Base-by-base conservation (phyloP, 805 yeast genomes). In the Blastobotrys chiropterorum region DNA sequence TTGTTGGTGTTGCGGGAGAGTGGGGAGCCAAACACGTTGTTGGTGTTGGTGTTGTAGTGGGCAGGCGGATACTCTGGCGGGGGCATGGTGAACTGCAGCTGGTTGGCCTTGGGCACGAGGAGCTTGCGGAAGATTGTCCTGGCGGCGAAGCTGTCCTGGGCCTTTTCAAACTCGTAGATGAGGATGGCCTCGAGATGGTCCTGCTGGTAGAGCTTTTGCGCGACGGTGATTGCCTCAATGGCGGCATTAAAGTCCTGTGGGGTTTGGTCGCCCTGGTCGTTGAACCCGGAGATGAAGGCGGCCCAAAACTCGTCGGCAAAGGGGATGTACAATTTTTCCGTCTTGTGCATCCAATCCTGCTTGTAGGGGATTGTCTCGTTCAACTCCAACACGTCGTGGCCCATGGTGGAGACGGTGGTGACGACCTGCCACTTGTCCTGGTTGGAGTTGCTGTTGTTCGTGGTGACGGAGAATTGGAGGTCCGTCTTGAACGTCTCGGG, bases 271-370 rank as follows among this genome's bases (percentile, higher is more conserved):
- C 53, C 57, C 30, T 39, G 44, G 41, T 48, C 50, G 43, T 38
- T 34, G 52, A 69, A 61, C 2, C 71, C 68, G 16, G 56, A 54
- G 34, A 69, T 50, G 55, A 69, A 69, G 22, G 71, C 72, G 3
- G 66, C 56, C 72, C 72, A 69, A 55, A 69, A 69, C 49, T 69
- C 73, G 19, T 65, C 56, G 15, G 70, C 62, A 55, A 67, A 67
- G 13, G 71, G 72, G 21, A 69, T 59, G 22, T 42, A 57, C n/a
- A 69, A 58, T 38, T 64, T 57, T 47, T 69, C 72, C 38, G 56
- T 54, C 38, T 62, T 56, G 34, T 57, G 60, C n/a, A 48, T 49
- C 13, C 54, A 44, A 49, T 56, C 50, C 46, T 52, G 59, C 38
- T 58, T 59, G 49, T 48, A 50, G 2, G 57, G 53, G 26, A 63